Evolutionary conservation across 208 protist genomes (phyloP).

Genomic region (Trichomonas gallinae): DNA sequence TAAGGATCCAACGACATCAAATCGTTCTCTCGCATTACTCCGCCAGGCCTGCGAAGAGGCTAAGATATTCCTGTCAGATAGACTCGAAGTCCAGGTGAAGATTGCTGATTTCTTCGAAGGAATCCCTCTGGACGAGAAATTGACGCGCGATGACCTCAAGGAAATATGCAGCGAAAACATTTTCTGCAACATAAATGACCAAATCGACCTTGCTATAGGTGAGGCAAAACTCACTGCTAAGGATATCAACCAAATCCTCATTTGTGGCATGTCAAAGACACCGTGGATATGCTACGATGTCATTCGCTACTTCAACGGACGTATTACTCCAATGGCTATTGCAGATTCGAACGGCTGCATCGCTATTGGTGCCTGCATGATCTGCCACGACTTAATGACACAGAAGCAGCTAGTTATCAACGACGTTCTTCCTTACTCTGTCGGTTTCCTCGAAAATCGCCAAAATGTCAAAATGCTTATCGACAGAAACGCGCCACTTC

Average conservation of each 20-base stretch:
- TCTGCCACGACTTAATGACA: background rate
- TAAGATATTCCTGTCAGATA: conserved; percentile 64
- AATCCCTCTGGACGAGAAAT: conserved; percentile 73
- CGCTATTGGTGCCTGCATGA: background rate
- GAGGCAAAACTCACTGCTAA: conserved; percentile 18
- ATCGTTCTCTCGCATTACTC: conserved; percentile 52
- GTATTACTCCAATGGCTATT: background rate
- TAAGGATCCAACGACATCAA: conserved; percentile 53
- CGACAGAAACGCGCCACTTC: background rate
- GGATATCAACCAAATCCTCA: background rate
- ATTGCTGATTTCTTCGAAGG: conserved; percentile 83
- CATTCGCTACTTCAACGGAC: background rate
- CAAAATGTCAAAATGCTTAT: background rate
- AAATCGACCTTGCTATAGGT: conserved; percentile 49
- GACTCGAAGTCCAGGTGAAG: conserved; percentile 62
- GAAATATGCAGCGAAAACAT: conserved; percentile 64
- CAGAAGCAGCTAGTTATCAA: background rate
- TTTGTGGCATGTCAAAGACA: background rate
- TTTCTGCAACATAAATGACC: conserved; percentile 57
- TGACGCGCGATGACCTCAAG: conserved; percentile 91
- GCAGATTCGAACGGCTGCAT: background rate
- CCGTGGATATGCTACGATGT: background rate
- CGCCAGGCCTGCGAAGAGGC: conserved; percentile 62
- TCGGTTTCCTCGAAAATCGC: background rate
- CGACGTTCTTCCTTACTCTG: background rate